Conservation (phyloP, 768 basidiomycete genomes). For the Phylloporus sp. region DNA sequence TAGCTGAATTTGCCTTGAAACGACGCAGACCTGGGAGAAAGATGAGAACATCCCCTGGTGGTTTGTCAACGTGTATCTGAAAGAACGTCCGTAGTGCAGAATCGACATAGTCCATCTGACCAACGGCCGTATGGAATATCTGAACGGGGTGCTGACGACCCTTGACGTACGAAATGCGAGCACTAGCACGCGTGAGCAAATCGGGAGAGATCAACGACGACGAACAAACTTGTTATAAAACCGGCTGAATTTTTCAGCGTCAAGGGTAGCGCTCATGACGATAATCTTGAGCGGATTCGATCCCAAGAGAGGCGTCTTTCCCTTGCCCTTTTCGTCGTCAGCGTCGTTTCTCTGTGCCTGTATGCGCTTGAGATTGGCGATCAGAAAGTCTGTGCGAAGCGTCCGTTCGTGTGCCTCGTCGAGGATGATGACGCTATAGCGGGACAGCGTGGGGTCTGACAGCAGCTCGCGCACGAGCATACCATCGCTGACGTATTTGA, state of each 20-base stretch:
- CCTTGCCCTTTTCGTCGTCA: slow-evolving; percentile 42
- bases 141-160: slow-evolving; percentile 91
- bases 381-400: slow-evolving; percentile 87
- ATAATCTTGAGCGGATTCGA: slow-evolving; percentile 80
- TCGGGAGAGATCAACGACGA: background rate
- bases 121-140: slow-evolving; percentile 69
- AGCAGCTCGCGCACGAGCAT: slow-evolving; percentile 94
- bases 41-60: slow-evolving; percentile 84
- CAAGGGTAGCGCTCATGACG: slow-evolving; percentile 96
- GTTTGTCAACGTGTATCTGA: slow-evolving; percentile 80
- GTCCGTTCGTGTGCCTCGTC: slow-evolving; percentile 98
- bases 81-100: slow-evolving; percentile 90
- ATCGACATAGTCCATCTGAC: slow-evolving; percentile 82
- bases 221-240: slow-evolving; percentile 76
- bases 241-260: slow-evolving; percentile 88
- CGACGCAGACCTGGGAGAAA: slow-evolving; percentile 72
- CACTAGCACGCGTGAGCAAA: slow-evolving; percentile 41
- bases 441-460: slow-evolving; percentile 66
- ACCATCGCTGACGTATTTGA: slow-evolving; percentile 97
- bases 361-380: slow-evolving; percentile 85
- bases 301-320: slow-evolving; percentile 31
- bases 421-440: slow-evolving; percentile 84
- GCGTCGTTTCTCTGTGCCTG: slow-evolving; percentile 55
- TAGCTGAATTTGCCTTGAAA: background rate
- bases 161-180: slow-evolving; percentile 84